Base-by-base conservation (phyloP, 2,329 filamentous ascomycete genomes). In the Eurotiales sp. region DNA sequence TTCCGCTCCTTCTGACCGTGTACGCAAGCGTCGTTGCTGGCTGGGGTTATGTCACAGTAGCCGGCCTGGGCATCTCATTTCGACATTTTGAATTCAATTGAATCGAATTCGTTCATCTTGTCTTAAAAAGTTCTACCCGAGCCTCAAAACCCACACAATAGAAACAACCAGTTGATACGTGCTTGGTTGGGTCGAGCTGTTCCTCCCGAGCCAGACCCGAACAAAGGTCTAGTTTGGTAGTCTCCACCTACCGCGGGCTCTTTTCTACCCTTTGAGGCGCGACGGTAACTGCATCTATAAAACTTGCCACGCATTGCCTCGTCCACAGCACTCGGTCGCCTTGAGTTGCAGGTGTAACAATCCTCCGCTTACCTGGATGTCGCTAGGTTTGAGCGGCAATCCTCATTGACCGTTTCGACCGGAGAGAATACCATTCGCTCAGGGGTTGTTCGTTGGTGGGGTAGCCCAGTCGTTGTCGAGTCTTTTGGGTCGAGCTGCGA, bases 391-490 rank as follows among this genome's bases (percentile, higher is more conserved):
- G n/a, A 12, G 17, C 25, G 12, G 25, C 22, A 47, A 47, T 7
- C 40, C 17, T 21, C n/a, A 19, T 43, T 43, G 29, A 32, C 30
- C 15, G 37, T 42, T 43, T 32, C 40, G 21, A 34, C 8, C 29
- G 41, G 34, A 34, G 25, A 46, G 40, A n/a, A n/a, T n/a, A n/a
- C n/a, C n/a, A n/a, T n/a, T n/a, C 12, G 17, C 42, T 47, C 32
- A 47, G 50, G 43, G 36, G 50, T 46, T n/a, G n/a, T n/a, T n/a
- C n/a, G n/a, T n/a, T 46, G 41, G 51, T 49, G 51, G 51, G 51
- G 51, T 34, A 41, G 12, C 10, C 39, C 22, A 40, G 32, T 21
- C 27, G 15, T 34, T 19, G 19, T 36, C 47, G 23, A 44, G 22
- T 39, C 19, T 46, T 17, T 46, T 32, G 30, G 43, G 17, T 36